A percentile compares a stretch with the other conserved stretches of the same genome.
Evolutionary conservation across 2,329 filamentous ascomycete genomes (phyloP).

Genomic region (Colletotrichum viniferum): DNA sequence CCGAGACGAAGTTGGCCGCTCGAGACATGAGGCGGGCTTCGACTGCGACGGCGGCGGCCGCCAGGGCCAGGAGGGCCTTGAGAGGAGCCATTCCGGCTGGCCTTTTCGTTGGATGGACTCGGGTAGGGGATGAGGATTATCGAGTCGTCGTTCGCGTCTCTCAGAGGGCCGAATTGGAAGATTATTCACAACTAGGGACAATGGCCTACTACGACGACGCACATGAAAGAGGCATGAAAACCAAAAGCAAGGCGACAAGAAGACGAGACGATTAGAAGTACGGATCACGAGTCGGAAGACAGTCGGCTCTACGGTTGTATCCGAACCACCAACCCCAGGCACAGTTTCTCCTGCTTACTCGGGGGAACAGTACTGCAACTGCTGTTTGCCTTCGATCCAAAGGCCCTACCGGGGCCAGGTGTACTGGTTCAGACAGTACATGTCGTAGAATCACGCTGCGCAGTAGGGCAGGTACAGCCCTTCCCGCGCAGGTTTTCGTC

Average conservation of each 20-base stretch:
- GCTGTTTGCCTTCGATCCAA: background rate
- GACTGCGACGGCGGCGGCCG: background rate
- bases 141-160: background rate
- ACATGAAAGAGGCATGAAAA: background rate
- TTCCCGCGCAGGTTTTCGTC: background rate
- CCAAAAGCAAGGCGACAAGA: background rate
- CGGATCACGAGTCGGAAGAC: background rate
- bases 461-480: background rate
- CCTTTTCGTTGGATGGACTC: background rate
- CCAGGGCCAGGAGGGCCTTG: slow-evolving; percentile 14
- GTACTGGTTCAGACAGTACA: background rate
- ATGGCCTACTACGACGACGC: background rate
- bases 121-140: background rate
- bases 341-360: background rate
- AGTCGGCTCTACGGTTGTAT: background rate
- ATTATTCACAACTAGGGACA: background rate
- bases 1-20: slow-evolving; percentile 11
- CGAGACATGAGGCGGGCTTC: slow-evolving; percentile 23
- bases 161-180: background rate
- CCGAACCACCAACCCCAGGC: background rate
- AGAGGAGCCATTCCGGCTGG: slow-evolving; percentile 6
- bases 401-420: background rate
- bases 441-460: background rate
- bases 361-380: background rate
- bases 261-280: background rate